Conservation (phyloP, 1,284 basidiomycete species). For the Marasmius sp. region DNA sequence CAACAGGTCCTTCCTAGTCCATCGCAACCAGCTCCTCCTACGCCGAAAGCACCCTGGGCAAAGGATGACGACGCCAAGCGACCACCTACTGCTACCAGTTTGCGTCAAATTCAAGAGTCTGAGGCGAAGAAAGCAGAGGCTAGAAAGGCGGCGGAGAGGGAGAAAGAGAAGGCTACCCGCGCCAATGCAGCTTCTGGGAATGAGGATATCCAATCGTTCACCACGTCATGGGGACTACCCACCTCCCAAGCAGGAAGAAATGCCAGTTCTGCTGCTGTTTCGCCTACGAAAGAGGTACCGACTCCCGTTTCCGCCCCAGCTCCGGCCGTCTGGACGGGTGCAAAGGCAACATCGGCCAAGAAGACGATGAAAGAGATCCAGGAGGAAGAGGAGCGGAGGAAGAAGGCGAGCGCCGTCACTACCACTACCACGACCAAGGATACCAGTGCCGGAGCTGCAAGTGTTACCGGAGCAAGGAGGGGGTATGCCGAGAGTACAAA, state of each 20-base stretch:
- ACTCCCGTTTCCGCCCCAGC: constrained; percentile 33
- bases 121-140: constrained; percentile 83
- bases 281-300: constrained; percentile 45
- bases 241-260: constrained; percentile 70
- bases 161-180: constrained; percentile 59
- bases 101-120: constrained; percentile 95
- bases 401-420: constrained; percentile 52
- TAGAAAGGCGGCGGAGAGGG: constrained; percentile 68
- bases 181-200: constrained; percentile 35
- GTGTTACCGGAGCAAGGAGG: neutral
- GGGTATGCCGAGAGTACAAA: neutral
- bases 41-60: constrained; percentile 55
- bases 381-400: constrained; percentile 91
- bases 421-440: constrained; percentile 55
- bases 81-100: constrained; percentile 52
- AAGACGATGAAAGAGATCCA: constrained; percentile 99
- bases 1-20: neutral
- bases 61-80: constrained; percentile 66
- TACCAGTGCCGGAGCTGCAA: neutral
- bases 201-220: constrained; percentile 63
- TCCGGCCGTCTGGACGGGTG: constrained; percentile 65
- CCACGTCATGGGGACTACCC: constrained; percentile 77
- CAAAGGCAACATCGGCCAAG: constrained; percentile 60
- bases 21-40: constrained; percentile 12
- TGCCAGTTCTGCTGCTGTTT: constrained; percentile 21